Conservation (phyloP, 257 asterid species). For the Asclepias syriaca region DNA sequence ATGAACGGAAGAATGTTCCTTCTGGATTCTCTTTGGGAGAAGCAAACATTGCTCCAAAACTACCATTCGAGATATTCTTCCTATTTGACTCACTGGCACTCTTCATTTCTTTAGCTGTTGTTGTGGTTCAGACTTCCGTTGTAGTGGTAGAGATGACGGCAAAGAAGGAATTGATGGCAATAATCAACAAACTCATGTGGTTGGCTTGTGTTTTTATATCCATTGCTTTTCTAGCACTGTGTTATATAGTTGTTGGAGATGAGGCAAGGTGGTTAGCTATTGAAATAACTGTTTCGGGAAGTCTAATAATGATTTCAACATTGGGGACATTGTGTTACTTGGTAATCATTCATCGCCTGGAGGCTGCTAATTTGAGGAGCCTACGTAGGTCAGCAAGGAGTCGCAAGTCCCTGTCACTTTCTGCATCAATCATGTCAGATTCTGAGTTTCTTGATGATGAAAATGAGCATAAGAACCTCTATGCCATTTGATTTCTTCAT, state of each 20-base stretch:
- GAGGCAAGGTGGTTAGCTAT: slow-evolving; percentile 52
- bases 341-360: slow-evolving; percentile 61
- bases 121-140: slow-evolving; percentile 73
- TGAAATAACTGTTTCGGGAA: slow-evolving; percentile 56
- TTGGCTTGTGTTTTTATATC: slow-evolving; percentile 64
- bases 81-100: slow-evolving; percentile 66
- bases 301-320: slow-evolving; percentile 56
- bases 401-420: slow-evolving; percentile 46
- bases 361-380: slow-evolving; percentile 66
- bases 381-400: slow-evolving; percentile 40
- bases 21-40: slow-evolving; percentile 44
- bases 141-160: slow-evolving; percentile 64
- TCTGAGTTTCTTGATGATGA: slow-evolving; percentile 34
- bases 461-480: slow-evolving; percentile 49
- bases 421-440: slow-evolving; percentile 45
- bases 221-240: slow-evolving; percentile 49
- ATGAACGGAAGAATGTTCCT: slow-evolving; percentile 25
- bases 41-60: slow-evolving; percentile 49
- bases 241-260: slow-evolving; percentile 58
- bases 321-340: slow-evolving; percentile 65
- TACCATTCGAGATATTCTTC: slow-evolving; percentile 48
- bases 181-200: slow-evolving; percentile 86
- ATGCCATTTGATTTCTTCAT: slow-evolving; percentile 41
- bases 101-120: slow-evolving; percentile 73
- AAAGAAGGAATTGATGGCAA: slow-evolving; percentile 58